Evolutionary conservation across 2,329 filamentous ascomycete genomes (phyloP).

Genomic region (Seiridium cupressi): DNA sequence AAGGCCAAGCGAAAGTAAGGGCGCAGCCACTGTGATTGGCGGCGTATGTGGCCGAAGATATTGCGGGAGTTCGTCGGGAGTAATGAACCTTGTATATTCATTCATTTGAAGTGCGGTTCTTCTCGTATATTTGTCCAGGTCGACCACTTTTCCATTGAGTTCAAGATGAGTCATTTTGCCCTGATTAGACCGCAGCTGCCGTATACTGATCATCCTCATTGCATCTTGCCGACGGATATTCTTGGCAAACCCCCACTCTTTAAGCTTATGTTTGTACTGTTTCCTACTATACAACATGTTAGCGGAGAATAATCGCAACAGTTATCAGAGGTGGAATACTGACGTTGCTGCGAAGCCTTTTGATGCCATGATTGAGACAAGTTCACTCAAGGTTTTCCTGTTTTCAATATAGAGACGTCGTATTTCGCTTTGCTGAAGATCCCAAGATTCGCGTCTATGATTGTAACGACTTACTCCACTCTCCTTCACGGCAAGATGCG

Average conservation of each 20-base stretch:
- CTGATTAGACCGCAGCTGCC: neutral
- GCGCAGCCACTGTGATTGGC: neutral
- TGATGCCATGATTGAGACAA: neutral
- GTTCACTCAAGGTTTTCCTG: neutral
- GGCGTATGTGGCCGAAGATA: neutral
- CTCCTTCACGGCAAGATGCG: too few relatives aligned
- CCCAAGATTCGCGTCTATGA: neutral
- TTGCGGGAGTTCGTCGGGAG: neutral
- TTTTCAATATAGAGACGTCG: neutral
- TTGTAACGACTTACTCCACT: too few relatives aligned
- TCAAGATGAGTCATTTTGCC: neutral
- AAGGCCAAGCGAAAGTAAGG: neutral
- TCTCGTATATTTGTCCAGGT: neutral
- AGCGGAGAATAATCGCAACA: neutral
- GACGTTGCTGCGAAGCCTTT: neutral
- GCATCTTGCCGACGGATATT: neutral
- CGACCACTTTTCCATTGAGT: neutral
- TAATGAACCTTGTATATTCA: neutral
- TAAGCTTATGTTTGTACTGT: neutral
- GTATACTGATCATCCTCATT: neutral
- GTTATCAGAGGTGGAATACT: neutral
- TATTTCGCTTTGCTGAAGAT: neutral
- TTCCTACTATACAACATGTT: neutral
- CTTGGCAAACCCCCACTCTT: neutral
- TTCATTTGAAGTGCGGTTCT: neutral